Conservation (phyloP, 805 yeast species). For the Saccharomyces paradoxus region DNA sequence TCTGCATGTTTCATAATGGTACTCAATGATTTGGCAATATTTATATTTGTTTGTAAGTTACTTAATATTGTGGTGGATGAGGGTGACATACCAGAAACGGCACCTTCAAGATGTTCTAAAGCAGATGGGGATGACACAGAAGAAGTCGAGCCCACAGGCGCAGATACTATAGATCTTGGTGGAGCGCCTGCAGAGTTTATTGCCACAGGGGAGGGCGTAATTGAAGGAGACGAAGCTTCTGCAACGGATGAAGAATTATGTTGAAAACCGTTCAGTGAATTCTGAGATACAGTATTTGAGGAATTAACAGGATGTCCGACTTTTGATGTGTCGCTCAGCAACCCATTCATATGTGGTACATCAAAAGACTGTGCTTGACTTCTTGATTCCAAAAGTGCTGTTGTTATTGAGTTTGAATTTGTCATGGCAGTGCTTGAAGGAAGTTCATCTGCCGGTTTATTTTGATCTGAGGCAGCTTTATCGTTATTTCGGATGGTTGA, state of each 20-base stretch:
- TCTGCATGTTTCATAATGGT: slow-evolving; percentile 25
- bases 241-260: slow-evolving; percentile 4
- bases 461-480: neutral
- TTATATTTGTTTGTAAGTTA: slow-evolving; percentile 19
- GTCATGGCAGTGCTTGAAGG: neutral
- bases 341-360: neutral
- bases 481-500: neutral
- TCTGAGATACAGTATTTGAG: neutral
- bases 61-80: neutral
- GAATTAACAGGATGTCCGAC: neutral
- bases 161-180: neutral
- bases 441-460: neutral
- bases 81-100: neutral
- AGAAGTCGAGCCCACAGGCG: neutral
- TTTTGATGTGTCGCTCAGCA: neutral
- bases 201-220: slow-evolving; percentile 1
- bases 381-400: neutral
- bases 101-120: neutral
- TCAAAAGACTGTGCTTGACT: neutral
- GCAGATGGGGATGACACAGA: neutral
- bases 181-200: slow-evolving; percentile 3
- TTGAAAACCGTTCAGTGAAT: neutral
- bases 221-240: slow-evolving; percentile 1
- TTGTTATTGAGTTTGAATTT: neutral
- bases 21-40: slow-evolving; percentile 27